phyloP scores from a whole-genome alignment of 257 asterid species.

The Coffea eugenioides region DNA sequence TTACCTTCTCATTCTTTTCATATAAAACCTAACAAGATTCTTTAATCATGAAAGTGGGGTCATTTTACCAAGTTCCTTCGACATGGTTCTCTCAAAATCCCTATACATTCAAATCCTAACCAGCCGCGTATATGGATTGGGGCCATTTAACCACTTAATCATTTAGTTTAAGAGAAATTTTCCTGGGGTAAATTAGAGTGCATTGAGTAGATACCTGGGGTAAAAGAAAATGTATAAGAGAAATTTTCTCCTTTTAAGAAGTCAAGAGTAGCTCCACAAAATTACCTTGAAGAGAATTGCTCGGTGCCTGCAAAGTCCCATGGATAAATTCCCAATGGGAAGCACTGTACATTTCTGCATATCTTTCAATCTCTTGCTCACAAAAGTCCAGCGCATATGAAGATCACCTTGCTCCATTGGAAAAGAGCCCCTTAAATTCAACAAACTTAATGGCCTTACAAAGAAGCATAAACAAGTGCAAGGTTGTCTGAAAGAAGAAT shows the following conservation, averaged over 20 bases:
- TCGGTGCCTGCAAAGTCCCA: slow-evolving; percentile 97
- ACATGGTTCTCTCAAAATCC: no score
- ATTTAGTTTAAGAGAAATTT: not conserved
- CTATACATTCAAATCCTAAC: no score
- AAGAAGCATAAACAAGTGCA: slow-evolving; percentile 16
- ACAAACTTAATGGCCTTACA: slow-evolving; percentile 26
- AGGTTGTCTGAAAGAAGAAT: slow-evolving; percentile 6
- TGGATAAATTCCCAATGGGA: slow-evolving; percentile 78
- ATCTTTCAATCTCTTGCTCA: slow-evolving; percentile 59
- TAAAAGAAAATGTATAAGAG: not conserved
- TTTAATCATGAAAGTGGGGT: no score
- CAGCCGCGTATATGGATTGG: not conserved
- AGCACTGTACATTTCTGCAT: slow-evolving; percentile 69
- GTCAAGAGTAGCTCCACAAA: not conserved
- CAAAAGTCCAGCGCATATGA: slow-evolving; percentile 63
- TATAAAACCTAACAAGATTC: no score
- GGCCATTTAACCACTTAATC: not conserved
- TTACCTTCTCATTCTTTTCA: not conserved
- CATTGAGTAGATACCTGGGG: no score
- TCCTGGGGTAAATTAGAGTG: no score
- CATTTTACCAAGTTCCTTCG: no score
- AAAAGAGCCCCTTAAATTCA: slow-evolving; percentile 78
- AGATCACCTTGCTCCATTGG: slow-evolving; percentile 88
- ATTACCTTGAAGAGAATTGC: slow-evolving; percentile 90
- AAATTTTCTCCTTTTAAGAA: not conserved